Conservation (phyloP, 2,329 filamentous ascomycete genomes). For the Neonectria sp. region DNA sequence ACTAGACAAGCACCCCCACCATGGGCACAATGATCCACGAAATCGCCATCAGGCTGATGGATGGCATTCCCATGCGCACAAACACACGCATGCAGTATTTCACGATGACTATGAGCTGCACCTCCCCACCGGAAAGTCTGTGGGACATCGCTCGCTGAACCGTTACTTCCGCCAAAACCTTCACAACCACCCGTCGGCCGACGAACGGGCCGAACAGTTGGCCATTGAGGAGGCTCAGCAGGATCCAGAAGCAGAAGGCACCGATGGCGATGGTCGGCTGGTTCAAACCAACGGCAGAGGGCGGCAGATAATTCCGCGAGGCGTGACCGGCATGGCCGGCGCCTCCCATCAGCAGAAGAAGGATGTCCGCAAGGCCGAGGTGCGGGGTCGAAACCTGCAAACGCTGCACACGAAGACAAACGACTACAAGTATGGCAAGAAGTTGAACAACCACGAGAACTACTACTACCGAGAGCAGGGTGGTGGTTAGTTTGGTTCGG, state of each 20-base stretch:
- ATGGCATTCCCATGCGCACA: conserved; percentile 87
- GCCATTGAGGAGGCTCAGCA: conserved; percentile 66
- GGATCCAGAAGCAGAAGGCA: conserved; percentile 52
- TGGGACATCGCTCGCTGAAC: conserved; percentile 90
- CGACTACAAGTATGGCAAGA: conserved; percentile 80
- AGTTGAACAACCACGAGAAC: conserved; percentile 80
- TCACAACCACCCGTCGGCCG: conserved; percentile 83
- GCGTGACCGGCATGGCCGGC: conserved; percentile 83
- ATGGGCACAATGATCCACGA: conserved; percentile 79
- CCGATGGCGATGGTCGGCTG: conserved; percentile 52
- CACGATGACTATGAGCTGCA: conserved; percentile 96
- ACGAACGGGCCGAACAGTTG: conserved; percentile 80
- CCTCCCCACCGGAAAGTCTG: conserved; percentile 88
- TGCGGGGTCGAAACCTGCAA: conserved; percentile 77
- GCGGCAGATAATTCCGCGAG: conserved; percentile 74
- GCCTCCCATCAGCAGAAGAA: conserved; percentile 83
- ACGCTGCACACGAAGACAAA: conserved; percentile 74
- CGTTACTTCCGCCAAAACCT: conserved; percentile 96
- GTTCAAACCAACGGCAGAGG: conserved; percentile 58
- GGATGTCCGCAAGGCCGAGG: conserved; percentile 76
- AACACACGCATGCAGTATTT: conserved; percentile 81
- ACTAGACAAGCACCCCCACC: conserved; percentile 81
- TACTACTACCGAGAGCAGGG: conserved; percentile 68
- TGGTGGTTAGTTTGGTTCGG: conserved; percentile 55
- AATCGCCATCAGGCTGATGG: conserved; percentile 83